Base-by-base conservation (phyloP, 805 yeast species). In the Saccharomycopsis guyanensis region DNA sequence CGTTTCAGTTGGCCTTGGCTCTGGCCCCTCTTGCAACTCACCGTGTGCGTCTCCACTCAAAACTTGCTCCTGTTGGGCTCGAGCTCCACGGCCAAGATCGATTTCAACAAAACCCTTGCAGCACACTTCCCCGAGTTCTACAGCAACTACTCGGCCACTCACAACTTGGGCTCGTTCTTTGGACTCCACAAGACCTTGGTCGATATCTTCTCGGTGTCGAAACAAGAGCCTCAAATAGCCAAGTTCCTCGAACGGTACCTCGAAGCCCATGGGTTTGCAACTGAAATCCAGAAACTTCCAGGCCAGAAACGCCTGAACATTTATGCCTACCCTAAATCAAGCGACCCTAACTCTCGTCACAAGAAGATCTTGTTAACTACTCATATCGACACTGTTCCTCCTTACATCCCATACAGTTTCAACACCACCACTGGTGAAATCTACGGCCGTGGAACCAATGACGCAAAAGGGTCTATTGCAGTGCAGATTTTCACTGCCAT, bases 381-480 rank as follows among this genome's bases (percentile, higher is more conserved):
- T 8, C 80, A 75, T 51, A 68, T 73, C 31, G 80, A 75, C 51
- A 75, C 80, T 1, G 80, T 75, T 15, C 79, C 79, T 3, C 78
- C 79, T 1, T 73, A 53, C 53, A 54, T 73, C 32, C 66, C 66
- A 0, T 75, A 73, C 55, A 51, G 47, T 3, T 57, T 66, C 8
- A 61, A 69, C 33, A 20, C 15, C 18, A 22, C 36, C 18, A 39
- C 35, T 8, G 50, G 45, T 1, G 59, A 60, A 23, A 76, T 82
- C 15, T 72, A 69, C 56, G 88, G 88, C 19, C 66, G 89, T 45
- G 89, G 89, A 2, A 59, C 82, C 1, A 68, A 73, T 46, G 89
- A 82, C 56, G 88, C 85, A n/a, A 82, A 82, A 57, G 85, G 71
- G 0, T 76, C 85, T 7, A 78, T 82, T 15, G 82, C 85, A 0